Evolutionary conservation across 1,139 yeast species (phyloP).

Genomic region (Lodderomyces elongisporus): DNA sequence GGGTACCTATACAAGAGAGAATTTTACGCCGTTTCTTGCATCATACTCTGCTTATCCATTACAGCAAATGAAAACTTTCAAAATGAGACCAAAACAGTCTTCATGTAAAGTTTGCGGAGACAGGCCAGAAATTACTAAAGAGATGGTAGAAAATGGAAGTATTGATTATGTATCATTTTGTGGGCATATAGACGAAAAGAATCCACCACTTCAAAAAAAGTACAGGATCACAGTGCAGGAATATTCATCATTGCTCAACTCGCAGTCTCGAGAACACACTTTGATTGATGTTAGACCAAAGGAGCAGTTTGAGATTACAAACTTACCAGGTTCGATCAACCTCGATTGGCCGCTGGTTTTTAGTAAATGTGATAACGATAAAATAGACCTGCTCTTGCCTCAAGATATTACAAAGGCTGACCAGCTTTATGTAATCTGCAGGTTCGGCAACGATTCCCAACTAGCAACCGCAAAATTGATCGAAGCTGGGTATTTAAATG

Average conservation of each 20-base stretch:
- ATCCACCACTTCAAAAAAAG: conserved; percentile 27
- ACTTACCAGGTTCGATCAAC: conserved; percentile 56
- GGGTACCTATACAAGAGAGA: conserved; percentile 45
- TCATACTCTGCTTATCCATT: conserved; percentile 71
- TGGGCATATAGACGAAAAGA: conserved; percentile 39
- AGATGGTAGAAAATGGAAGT: conserved; percentile 39
- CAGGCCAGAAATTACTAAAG: conserved; percentile 41
- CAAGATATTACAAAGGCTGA: conserved; percentile 22
- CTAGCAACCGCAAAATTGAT: conserved; percentile 58
- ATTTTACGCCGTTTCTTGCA: conserved; percentile 64
- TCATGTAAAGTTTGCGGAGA: conserved; percentile 67
- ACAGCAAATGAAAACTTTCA: conserved; percentile 67
- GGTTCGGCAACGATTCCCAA: conserved; percentile 91
- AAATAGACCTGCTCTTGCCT: conserved; percentile 15
- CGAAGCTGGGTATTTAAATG: conserved; percentile 46
- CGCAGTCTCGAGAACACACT: conserved; percentile 8
- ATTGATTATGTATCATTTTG: conserved; percentile 72
- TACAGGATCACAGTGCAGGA: conserved; percentile 49
- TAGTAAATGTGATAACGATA: conserved; percentile 28
- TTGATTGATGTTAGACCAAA: conserved; percentile 78
- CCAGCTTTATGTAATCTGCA: conserved; percentile 55
- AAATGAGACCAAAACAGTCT: conserved; percentile 66
- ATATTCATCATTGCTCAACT: conserved; percentile 16
- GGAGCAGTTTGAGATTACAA: conserved; percentile 68
- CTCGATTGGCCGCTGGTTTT: conserved; percentile 54